Evolutionary conservation across 805 yeast species (phyloP), one percentile per base, ranked within the genome.

Genomic region (Pichia nakasei): DNA sequence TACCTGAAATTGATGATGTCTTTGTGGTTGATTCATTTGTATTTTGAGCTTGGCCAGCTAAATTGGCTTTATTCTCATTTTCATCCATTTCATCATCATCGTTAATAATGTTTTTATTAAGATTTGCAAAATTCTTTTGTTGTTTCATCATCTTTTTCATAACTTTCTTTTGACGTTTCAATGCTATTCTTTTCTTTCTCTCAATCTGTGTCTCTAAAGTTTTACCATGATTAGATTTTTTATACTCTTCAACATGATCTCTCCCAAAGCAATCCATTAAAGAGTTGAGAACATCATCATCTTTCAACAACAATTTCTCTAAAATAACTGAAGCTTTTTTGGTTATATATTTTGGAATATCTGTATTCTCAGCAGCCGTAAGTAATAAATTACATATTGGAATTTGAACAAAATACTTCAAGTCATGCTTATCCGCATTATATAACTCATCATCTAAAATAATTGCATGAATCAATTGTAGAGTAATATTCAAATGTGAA

Each of bases 391-490:
- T 76, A 54, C 80, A 66, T 29, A 79, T 66, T 5, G 86, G 84
- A 37, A 76, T 73, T 21, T 65, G 63, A n/a, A 75, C 59, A 48
- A 73, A 78, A 19, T 48, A 41, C 19, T 50, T 35, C 24, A 64
- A 46, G 1, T 53, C 53, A 47, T 55, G 55, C 3, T 63, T 53
- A 27, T 70, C 66, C 21, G 72, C 50, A 35, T 50, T 40, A 9
- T 44, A 29, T 3, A 46, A 39, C 37, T 51, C 55, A 49, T 56
- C 66, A 18, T 62, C 40, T 18, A 83, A 54, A 8, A 80, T 66
- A 22, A 52, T 47, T 6, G 85, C 89, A 63, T 84, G 87, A 3
- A 82, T 50, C 40, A 85, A 66, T 57, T 84, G 93, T 33, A 85
- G 66, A n/a, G 80, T 54, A 36, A 76, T 78, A 17, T 78, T 74